Percentiles rank a stretch among this genome's conserved stretches.
Evolutionary conservation across 1,284 basidiomycete species (phyloP).

Genomic region (Takashimella tepidaria): DNA sequence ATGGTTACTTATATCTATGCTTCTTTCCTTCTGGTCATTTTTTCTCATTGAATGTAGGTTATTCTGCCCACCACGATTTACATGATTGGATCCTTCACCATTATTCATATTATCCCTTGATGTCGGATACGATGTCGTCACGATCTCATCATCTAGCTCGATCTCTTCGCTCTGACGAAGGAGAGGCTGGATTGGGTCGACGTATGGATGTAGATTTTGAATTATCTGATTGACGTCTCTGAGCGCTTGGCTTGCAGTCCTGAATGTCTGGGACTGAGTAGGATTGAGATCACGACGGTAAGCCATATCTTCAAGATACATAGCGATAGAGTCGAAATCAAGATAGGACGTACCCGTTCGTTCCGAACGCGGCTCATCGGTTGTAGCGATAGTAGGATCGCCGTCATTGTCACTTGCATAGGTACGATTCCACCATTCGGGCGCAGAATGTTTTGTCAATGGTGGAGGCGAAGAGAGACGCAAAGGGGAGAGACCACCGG

Average conservation of each 20-base stretch:
- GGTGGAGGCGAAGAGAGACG: conserved; percentile 1
- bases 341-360: background rate
- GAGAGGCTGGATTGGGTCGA: background rate
- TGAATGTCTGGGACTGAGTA: background rate
- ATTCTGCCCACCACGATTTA: too few species aligned
- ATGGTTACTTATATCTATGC: too few species aligned
- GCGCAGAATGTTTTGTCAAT: background rate
- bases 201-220: background rate
- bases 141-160: background rate
- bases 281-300: background rate
- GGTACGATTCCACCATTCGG: background rate
- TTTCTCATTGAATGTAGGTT: too few species aligned
- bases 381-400: background rate
- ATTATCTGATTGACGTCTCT: background rate
- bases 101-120: too few species aligned
- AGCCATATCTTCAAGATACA: background rate
- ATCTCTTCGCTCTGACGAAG: background rate
- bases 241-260: background rate
- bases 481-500: background rate
- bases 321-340: background rate
- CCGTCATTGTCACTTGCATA: background rate
- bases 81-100: too few species aligned
- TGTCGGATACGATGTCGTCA: too few species aligned
- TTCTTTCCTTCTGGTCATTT: too few species aligned
- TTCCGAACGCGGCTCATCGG: too few species aligned